Conservation (phyloP, 2,329 filamentous ascomycete genomes). For the Colletotrichum sp. region DNA sequence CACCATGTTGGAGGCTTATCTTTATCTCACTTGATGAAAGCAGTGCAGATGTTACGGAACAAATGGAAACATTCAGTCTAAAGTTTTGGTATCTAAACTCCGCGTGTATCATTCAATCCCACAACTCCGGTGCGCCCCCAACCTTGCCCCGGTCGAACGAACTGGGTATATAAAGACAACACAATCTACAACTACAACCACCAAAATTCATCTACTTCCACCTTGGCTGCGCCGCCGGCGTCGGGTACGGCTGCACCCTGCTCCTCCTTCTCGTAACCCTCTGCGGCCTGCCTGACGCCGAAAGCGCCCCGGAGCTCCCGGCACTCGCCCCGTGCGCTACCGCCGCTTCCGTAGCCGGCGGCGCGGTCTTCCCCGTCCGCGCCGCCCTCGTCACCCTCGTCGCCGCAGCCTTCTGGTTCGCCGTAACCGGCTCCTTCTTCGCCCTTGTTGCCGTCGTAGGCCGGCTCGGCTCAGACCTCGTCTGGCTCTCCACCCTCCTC, state of each 20-base stretch:
- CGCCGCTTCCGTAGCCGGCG: neutral
- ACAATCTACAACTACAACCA: neutral
- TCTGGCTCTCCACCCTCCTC: conserved; percentile 18
- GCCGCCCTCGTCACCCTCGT: neutral
- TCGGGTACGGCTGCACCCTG: conserved; percentile 8
- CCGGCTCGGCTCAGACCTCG: neutral
- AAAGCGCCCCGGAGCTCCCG: neutral
- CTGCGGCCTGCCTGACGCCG: neutral
- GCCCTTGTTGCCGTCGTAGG: neutral
- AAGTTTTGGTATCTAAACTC: neutral
- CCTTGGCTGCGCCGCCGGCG: neutral
- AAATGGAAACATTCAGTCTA: neutral
- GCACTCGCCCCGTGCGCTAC: neutral
- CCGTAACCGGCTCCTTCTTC: neutral
- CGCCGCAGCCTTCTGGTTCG: neutral
- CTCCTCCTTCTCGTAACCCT: neutral
- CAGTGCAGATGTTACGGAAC: neutral
- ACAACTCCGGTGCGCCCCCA: neutral
- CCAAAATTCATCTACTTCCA: neutral
- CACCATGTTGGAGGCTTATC: neutral
- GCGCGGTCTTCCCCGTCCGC: neutral
- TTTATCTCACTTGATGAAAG: neutral
- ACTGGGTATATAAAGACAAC: neutral
- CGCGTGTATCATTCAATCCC: neutral
- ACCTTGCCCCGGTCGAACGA: neutral